phyloP scores from a whole-genome alignment of 805 yeast genomes.

The Cyberlindnera maclurae region DNA sequence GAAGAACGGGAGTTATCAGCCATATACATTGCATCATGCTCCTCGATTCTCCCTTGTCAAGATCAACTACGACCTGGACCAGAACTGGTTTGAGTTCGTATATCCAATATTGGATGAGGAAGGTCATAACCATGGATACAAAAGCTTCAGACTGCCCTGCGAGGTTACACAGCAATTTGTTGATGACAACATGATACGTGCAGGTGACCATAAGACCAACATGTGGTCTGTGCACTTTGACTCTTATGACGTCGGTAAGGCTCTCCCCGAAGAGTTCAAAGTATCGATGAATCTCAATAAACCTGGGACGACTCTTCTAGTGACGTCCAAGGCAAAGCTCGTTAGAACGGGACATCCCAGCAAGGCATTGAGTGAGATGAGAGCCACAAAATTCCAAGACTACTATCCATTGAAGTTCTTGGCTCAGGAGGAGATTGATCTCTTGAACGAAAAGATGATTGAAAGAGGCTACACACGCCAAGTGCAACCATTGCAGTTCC shows the following conservation, averaged over 20 bases:
- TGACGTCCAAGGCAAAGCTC: constrained; percentile 12
- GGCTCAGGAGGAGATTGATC: constrained; percentile 11
- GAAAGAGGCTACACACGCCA: constrained; percentile 4
- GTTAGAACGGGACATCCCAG: constrained; percentile 16
- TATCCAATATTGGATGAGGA: constrained; percentile 12
- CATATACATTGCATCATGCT: constrained; percentile 13
- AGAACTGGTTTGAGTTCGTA: constrained; percentile 17
- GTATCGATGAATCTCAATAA: constrained; percentile 15
- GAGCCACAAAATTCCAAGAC: constrained; percentile 17
- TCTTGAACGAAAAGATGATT: constrained; percentile 7
- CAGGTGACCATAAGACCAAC: constrained; percentile 6
- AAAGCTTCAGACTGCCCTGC: constrained; percentile 16
- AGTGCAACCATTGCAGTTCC: constrained; percentile 13
- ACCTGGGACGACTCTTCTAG: constrained; percentile 13
- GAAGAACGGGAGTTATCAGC: constrained; percentile 7
- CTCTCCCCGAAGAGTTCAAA: constrained; percentile 15
- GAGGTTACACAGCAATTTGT: constrained; percentile 13
- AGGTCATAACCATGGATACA: constrained; percentile 1
- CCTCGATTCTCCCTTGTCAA: constrained; percentile 14
- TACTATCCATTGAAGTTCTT: constrained; percentile 18
- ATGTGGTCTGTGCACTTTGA: constrained; percentile 17
- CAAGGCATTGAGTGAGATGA: constrained; percentile 4
- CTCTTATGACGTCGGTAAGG: constrained; percentile 14
- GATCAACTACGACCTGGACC: constrained; percentile 9
- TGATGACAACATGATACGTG: constrained; percentile 5